phyloP scores from a whole-genome alignment of 2,329 filamentous ascomycete genomes.

The Penicillium hesseltinei region DNA sequence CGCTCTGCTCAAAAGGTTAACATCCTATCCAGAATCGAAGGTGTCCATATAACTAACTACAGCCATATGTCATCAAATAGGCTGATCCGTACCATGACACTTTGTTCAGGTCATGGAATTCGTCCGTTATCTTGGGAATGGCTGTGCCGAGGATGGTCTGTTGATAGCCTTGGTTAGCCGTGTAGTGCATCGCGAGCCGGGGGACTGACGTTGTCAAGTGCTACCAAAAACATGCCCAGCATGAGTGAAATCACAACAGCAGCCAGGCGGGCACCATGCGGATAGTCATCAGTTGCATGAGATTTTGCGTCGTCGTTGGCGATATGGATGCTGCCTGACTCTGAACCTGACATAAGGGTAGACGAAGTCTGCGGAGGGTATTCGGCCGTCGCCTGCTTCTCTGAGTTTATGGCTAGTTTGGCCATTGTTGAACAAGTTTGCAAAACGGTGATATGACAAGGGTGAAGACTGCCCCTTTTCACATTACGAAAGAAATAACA shows the following conservation, averaged over 20 bases:
- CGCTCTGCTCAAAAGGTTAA: not conserved
- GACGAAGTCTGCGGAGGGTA: not conserved
- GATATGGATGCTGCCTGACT: not conserved
- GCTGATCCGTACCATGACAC: slow-evolving; percentile 40
- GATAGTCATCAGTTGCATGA: not conserved
- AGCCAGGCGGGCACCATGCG: not conserved
- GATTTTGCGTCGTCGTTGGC: not conserved
- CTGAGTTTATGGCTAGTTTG: not conserved
- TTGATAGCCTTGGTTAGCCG: not conserved
- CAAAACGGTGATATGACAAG: not conserved
- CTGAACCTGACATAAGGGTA: not conserved
- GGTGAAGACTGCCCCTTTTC: not conserved
- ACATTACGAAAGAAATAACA: not conserved
- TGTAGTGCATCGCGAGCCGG: not conserved
- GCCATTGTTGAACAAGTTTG: not conserved
- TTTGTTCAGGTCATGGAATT: slow-evolving; percentile 29
- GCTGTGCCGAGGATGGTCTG: slow-evolving; percentile 10
- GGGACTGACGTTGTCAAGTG: not conserved
- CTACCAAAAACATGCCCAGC: not conserved
- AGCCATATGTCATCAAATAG: slow-evolving; percentile 34
- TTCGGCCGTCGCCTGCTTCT: not conserved
- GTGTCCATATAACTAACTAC: not conserved
- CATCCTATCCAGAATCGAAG: not conserved
- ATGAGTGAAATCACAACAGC: not conserved
- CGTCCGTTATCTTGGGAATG: slow-evolving; percentile 29